Base-by-base conservation (phyloP, 2,329 filamentous ascomycete species). In the Corniculantispora saksenae region DNA sequence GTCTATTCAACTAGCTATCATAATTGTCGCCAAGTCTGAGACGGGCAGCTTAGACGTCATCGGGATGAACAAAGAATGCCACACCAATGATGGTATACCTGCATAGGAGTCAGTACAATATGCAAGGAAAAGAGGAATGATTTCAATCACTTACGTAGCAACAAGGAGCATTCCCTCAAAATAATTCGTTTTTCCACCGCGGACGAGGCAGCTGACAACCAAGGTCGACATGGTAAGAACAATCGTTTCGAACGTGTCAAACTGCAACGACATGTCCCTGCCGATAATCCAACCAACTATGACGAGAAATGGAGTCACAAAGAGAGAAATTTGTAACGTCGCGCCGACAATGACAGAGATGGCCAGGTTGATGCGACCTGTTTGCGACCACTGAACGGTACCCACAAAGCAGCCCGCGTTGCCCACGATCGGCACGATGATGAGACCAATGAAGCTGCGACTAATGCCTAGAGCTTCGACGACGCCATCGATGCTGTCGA, bases 401-500 rank as follows among this genome's bases (percentile, higher is more conserved):
- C 66, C 66, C 13, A 67, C 67, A 21, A 67, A 65, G 23, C 66
- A 67, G 19, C 66, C 67, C 13, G 64, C 66, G 29, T 67, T 69
- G 57, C 67, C 67, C n/a, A 67, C 67, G 3, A 69, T 66, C 2
- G 66, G 66, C 7, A 69, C 66, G 25, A 69, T 67, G 43, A 69
- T 67, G 23, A 69, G 61, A 19, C 67, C 66, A 53, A 67, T 65
- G 61, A 69, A 68, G 66, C 66, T 67, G 25, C 67, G 55, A 54
- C 67, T 68, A 19, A 68, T 63, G 12, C 63, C 63, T 6, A 68
- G 58, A 4, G 67, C 66, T 21, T 67, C 67, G 19, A 68, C 63
- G 25, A 68, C 68, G 19, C 66, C 66, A 51, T 61, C 56, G 32
- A 72, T 70, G 32, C 68, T 70, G 60, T 70, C 67, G 29, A 73